These are phyloP conservation scores for Neonectria coccinea DNA, from an alignment of 2,329 filamentous ascomycete species.

Conservation along the genomic window DNA sequence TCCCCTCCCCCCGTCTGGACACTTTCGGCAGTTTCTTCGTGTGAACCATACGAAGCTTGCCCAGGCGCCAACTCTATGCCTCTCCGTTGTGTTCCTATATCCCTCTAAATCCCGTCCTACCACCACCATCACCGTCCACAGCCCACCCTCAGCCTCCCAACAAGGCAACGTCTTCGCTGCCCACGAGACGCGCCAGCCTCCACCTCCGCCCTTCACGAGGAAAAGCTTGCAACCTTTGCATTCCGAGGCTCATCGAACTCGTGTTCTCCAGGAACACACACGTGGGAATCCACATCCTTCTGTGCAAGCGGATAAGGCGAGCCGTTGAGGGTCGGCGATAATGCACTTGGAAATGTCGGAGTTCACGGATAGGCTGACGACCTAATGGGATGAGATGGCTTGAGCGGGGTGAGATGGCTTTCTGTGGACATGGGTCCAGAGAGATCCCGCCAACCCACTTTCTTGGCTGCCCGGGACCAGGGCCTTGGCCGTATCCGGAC, in stretches of 20 bases:
- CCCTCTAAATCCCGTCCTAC: background rate
- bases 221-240: conserved; percentile 3
- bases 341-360: background rate
- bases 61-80: background rate
- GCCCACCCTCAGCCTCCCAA: conserved; percentile 23
- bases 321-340: background rate
- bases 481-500: background rate
- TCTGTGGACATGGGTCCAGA: conserved; percentile 20
- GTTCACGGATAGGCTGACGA: conserved; percentile 1
- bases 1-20: conserved; percentile 17
- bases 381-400: conserved; percentile 12
- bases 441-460: conserved; percentile 10
- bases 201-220: conserved; percentile 28
- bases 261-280: conserved; percentile 13
- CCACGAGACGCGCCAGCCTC: conserved; percentile 4
- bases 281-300: conserved; percentile 5
- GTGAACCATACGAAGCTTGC: background rate
- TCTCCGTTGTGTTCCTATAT: background rate
- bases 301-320: background rate
- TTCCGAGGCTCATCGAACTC: conserved; percentile 20
- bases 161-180: conserved; percentile 8
- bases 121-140: conserved; percentile 5
- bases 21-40: conserved; percentile 19
- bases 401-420: conserved; percentile 17
- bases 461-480: background rate